Conservation (phyloP, 2,329 filamentous ascomycete species). For the Exophiala mesophila region DNA sequence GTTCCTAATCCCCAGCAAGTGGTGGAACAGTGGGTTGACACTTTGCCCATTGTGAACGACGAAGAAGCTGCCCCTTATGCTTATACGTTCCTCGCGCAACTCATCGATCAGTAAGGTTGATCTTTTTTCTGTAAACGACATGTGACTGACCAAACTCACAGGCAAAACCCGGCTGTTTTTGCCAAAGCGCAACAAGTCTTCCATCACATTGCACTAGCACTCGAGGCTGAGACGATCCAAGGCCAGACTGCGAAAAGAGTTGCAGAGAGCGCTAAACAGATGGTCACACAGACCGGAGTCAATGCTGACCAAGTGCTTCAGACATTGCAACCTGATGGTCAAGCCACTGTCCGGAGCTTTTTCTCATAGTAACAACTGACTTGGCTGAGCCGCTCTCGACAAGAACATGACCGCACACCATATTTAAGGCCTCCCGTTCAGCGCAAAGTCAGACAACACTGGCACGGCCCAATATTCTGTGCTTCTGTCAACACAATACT, state of each 20-base stretch:
- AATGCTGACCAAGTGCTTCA: constrained; percentile 72
- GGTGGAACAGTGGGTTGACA: constrained; percentile 81
- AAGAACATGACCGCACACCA: too few species aligned
- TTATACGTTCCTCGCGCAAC: constrained; percentile 82
- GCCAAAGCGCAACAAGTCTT: constrained; percentile 76
- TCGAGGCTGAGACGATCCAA: constrained; percentile 85
- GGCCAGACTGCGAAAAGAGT: constrained; percentile 76
- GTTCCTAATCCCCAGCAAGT: constrained; percentile 72
- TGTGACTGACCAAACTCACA: constrained; percentile 37
- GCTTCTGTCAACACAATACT: too few species aligned
- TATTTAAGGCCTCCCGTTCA: too few species aligned
- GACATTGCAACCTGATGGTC: constrained; percentile 71
- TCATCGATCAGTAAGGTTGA: constrained; percentile 87
- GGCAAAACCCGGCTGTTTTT: constrained; percentile 75
- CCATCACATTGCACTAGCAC: constrained; percentile 75
- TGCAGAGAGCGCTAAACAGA: constrained; percentile 68
- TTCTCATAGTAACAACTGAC: constrained; percentile 44
- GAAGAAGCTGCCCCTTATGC: constrained; percentile 96
- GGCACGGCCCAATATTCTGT: too few species aligned
- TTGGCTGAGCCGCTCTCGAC: background rate
- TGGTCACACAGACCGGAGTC: constrained; percentile 68
- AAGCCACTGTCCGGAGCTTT: constrained; percentile 71
- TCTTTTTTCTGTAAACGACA: constrained; percentile 3
- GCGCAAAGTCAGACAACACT: too few species aligned
- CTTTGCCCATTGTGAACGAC: constrained; percentile 86